Percentiles rank a stretch among this genome's conserved stretches.
These are phyloP conservation scores for Phellopilus nigrolimitatus DNA, from an alignment of 1,284 basidiomycete species.

Conservation along the genomic window DNA sequence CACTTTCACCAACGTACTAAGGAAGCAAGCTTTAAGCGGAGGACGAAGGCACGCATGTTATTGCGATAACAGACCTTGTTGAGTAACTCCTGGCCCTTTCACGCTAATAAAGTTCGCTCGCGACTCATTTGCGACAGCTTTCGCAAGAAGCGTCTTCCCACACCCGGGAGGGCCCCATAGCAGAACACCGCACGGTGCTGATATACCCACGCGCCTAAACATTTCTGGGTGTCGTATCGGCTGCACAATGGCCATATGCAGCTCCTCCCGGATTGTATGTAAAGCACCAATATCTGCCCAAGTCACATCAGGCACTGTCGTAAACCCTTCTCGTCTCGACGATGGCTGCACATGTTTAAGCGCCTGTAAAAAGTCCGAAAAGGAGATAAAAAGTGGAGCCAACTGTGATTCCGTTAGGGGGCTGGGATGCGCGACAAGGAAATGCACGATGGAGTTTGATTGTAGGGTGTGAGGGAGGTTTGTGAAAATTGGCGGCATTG, in stretches of 20 bases:
- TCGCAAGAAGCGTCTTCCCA: slow-evolving; percentile 93
- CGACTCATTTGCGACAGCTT: slow-evolving; percentile 95
- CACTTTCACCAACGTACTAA: slow-evolving; percentile 99
- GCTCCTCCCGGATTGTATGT: slow-evolving; percentile 79
- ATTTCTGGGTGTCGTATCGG: slow-evolving; percentile 89
- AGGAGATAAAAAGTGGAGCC: slow-evolving; percentile 73
- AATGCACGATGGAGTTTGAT: slow-evolving; percentile 79
- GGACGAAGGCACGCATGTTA: background rate
- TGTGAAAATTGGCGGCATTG: slow-evolving; percentile 46
- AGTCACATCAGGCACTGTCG: slow-evolving; percentile 92
- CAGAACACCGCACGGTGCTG: slow-evolving; percentile 85
- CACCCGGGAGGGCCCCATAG: slow-evolving; percentile 99
- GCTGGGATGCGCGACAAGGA: slow-evolving; percentile 80
- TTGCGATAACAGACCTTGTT: slow-evolving; percentile 71
- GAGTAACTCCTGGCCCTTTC: slow-evolving; percentile 92
- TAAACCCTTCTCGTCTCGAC: slow-evolving; percentile 95
- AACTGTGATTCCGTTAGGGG: slow-evolving; percentile 79
- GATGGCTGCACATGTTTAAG: slow-evolving; percentile 89
- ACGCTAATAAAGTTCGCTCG: slow-evolving; percentile 96
- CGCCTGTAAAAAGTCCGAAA: slow-evolving; percentile 75
- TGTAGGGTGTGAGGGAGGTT: slow-evolving; percentile 31
- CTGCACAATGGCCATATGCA: slow-evolving; percentile 97
- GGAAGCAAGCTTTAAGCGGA: slow-evolving; percentile 14
- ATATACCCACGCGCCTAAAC: slow-evolving; percentile 83
- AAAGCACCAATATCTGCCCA: slow-evolving; percentile 97